Conservation (phyloP, 2,329 filamentous ascomycete species). For the Chaetomium strumarium region DNA sequence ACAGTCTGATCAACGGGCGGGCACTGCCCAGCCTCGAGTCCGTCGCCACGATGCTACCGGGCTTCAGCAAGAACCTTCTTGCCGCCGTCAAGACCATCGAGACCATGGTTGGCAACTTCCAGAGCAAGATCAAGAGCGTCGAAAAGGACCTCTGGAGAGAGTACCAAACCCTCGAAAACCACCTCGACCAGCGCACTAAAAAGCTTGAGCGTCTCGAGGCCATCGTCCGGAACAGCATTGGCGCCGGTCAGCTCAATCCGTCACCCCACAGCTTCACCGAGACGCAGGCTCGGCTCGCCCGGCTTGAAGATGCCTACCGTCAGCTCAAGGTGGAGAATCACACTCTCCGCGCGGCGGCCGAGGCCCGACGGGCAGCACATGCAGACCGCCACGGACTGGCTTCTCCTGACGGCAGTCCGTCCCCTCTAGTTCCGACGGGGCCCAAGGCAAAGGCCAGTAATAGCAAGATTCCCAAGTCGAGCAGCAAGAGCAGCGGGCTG, state of each 20-base stretch:
- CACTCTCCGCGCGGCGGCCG: constrained; percentile 61
- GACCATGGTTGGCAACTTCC: constrained; percentile 69
- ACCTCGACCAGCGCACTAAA: constrained; percentile 72
- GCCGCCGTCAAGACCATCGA: constrained; percentile 85
- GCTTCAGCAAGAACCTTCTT: constrained; percentile 85
- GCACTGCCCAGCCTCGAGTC: constrained; percentile 77
- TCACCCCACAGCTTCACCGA: constrained; percentile 30
- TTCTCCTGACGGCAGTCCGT: constrained; percentile 39
- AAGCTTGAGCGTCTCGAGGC: constrained; percentile 83
- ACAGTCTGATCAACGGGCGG: constrained; percentile 83
- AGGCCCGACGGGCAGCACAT: constrained; percentile 49
- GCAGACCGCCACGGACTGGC: constrained; percentile 30
- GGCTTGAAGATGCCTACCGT: constrained; percentile 56
- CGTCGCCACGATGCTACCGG: constrained; percentile 76
- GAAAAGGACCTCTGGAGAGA: constrained; percentile 88
- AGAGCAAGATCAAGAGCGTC: constrained; percentile 72
- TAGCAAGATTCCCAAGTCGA: constrained; percentile 11
- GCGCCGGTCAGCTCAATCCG: constrained; percentile 37
- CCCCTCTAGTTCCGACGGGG: constrained; percentile 49
- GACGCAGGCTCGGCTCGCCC: constrained; percentile 42
- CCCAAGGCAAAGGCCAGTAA: constrained; percentile 38
- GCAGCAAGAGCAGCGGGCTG: constrained; percentile 22
- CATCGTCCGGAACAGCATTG: constrained; percentile 61
- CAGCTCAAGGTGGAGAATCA: constrained; percentile 60
- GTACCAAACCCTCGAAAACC: constrained; percentile 78